Evolutionary conservation across 768 basidiomycete genomes (phyloP).

Genomic region (Coprinellus aureogranulatus): DNA sequence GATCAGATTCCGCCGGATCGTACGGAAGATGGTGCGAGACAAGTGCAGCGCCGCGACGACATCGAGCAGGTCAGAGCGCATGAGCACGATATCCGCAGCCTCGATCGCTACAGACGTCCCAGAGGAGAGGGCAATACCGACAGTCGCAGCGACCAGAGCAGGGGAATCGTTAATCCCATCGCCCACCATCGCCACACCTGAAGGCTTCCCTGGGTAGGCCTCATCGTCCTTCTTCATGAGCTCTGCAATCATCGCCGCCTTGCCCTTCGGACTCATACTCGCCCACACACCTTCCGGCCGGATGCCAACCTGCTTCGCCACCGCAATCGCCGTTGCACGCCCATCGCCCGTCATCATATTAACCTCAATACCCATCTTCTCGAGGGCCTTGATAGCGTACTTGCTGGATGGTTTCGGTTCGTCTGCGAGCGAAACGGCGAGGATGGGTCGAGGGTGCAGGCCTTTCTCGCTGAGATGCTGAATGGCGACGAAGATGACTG

Average conservation of each 20-base stretch:
- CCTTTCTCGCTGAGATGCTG: constrained; percentile 26
- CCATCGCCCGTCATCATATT: constrained; percentile 95
- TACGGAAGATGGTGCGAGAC: constrained; percentile 80
- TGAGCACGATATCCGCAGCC: constrained; percentile 96
- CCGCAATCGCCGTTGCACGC: constrained; percentile 77
- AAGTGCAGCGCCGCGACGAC: constrained; percentile 96
- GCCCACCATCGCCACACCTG: constrained; percentile 63
- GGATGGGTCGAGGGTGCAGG: constrained; percentile 54
- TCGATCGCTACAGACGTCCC: constrained; percentile 98
- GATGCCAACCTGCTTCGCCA: constrained; percentile 91
- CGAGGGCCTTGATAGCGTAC: constrained; percentile 77
- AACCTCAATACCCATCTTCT: constrained; percentile 89
- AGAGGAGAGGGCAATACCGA: constrained; percentile 94
- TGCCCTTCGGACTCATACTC: constrained; percentile 92
- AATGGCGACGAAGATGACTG: constrained; percentile 85
- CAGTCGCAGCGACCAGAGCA: constrained; percentile 91
- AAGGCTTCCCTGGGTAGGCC: constrained; percentile 86
- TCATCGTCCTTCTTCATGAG: constrained; percentile 66
- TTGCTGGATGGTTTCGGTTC: constrained; percentile 81
- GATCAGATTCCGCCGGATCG: constrained; percentile 88
- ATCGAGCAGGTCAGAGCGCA: constrained; percentile 94
- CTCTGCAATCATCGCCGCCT: constrained; percentile 80
- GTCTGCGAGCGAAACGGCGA: constrained; percentile 86
- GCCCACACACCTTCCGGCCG: constrained; percentile 81
- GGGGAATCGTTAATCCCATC: constrained; percentile 99